Conservation (phyloP, 495 filamentous ascomycete species). For the Penicillium mononematosum region DNA sequence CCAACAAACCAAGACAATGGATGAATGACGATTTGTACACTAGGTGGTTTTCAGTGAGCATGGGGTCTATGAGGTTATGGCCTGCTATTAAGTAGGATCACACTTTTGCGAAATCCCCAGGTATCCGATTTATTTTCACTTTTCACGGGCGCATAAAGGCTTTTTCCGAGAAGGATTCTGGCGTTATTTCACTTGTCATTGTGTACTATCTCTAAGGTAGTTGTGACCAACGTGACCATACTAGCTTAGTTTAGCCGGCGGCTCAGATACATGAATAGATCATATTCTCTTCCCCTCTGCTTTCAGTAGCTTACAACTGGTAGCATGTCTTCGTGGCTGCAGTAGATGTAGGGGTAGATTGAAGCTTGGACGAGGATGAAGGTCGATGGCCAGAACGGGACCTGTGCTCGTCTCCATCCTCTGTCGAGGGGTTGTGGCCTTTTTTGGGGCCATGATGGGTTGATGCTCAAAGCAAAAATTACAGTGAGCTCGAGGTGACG, state of each 20-base stretch:
- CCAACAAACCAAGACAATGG: constrained; percentile 17
- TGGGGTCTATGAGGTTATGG: neutral
- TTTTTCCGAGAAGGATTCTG: constrained; percentile 13
- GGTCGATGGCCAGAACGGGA: neutral
- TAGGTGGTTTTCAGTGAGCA: constrained; percentile 9
- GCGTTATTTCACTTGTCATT: constrained; percentile 11
- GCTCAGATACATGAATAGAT: too few species aligned
- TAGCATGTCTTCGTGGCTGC: too few species aligned
- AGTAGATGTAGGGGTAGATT: neutral
- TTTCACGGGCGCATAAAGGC: constrained; percentile 22
- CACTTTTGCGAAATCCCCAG: neutral
- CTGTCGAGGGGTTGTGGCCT: neutral
- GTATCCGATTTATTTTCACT: neutral
- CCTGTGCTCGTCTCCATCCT: neutral
- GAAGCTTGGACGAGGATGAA: neutral
- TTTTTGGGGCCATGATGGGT: neutral
- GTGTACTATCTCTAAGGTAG: neutral
- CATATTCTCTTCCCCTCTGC: too few species aligned
- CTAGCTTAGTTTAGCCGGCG: too few species aligned
- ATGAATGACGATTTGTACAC: constrained; percentile 40
- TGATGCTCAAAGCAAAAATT: neutral
- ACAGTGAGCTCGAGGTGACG: neutral
- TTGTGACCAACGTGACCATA: too few species aligned
- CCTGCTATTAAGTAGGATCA: neutral
- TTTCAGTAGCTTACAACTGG: too few species aligned